Evolutionary conservation across 768 basidiomycete species (phyloP).

Genomic region (Boletus sp.): DNA sequence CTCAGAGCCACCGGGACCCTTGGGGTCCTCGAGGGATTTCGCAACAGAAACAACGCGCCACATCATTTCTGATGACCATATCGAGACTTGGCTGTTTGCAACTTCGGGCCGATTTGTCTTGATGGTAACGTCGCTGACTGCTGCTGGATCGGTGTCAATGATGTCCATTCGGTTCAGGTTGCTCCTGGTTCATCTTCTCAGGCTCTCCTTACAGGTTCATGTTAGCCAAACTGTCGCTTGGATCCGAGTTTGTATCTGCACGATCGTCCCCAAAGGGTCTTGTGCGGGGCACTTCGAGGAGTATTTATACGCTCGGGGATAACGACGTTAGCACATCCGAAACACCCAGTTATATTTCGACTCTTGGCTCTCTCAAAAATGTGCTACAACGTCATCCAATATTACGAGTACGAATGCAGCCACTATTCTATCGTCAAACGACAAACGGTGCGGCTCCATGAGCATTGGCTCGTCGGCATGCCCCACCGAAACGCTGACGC

Average conservation of each 20-base stretch:
- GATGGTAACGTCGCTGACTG: constrained; percentile 1
- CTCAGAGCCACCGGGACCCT: constrained; percentile 6
- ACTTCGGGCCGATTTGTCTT: constrained; percentile 3
- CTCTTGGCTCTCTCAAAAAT: constrained; percentile 17
- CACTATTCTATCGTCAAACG: constrained; percentile 31
- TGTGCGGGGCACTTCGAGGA: neutral
- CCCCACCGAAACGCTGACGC: neutral
- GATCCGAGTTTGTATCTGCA: constrained; percentile 2
- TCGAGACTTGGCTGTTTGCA: constrained; percentile 13
- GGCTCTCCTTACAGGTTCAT: constrained; percentile 6
- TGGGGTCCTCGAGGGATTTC: constrained; percentile 7
- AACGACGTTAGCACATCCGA: neutral
- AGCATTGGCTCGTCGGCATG: neutral
- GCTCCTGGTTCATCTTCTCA: constrained; percentile 19
- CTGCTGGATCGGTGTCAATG: neutral
- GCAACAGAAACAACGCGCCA: constrained; percentile 8
- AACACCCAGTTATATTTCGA: constrained; percentile 3
- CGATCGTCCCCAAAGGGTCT: constrained; percentile 5
- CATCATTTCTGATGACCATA: constrained; percentile 4
- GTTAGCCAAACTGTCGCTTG: neutral
- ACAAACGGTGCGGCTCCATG: constrained; percentile 34
- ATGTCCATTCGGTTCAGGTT: constrained; percentile 11
- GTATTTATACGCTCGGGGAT: constrained; percentile 24
- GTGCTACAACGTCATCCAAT: constrained; percentile 36
- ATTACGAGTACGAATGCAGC: constrained; percentile 33